Conservation (phyloP, 2,329 filamentous ascomycete genomes). For the Aspergillus felis region DNA sequence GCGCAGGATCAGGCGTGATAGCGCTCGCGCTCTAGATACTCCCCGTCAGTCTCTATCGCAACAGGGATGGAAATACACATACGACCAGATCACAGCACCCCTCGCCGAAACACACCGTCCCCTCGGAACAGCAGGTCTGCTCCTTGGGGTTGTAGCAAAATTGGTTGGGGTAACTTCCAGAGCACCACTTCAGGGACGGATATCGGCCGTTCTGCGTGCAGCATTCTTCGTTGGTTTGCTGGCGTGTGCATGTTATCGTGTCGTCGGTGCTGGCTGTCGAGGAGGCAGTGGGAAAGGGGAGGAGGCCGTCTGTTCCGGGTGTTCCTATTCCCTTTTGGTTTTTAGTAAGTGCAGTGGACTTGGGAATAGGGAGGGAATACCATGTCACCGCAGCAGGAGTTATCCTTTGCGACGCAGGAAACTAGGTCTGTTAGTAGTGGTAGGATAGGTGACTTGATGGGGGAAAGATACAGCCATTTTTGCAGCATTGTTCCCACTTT, state of each 20-base stretch:
- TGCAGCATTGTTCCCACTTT: conserved; percentile 5
- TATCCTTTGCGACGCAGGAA: neutral
- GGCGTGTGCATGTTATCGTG: neutral
- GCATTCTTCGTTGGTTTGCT: conserved; percentile 4
- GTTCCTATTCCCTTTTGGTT: neutral
- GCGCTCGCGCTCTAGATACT: neutral
- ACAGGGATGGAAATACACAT: neutral
- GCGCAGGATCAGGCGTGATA: neutral
- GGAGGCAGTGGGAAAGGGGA: neutral
- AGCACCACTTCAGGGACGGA: conserved; percentile 5
- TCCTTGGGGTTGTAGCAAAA: conserved; percentile 1
- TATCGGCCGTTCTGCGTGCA: neutral
- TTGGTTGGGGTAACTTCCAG: neutral
- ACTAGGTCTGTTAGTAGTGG: neutral
- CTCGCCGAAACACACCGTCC: conserved; percentile 3
- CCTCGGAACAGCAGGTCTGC: conserved; percentile 4
- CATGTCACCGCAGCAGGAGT: neutral
- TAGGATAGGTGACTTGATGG: neutral
- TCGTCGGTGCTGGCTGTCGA: neutral
- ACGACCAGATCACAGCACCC: conserved; percentile 6
- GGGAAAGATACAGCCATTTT: neutral
- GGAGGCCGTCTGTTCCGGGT: neutral
- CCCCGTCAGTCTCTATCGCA: no score
- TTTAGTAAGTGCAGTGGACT: neutral
- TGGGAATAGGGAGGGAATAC: neutral